phyloP scores from a whole-genome alignment of 805 yeast species.

The Wickerhamomyces alni region DNA sequence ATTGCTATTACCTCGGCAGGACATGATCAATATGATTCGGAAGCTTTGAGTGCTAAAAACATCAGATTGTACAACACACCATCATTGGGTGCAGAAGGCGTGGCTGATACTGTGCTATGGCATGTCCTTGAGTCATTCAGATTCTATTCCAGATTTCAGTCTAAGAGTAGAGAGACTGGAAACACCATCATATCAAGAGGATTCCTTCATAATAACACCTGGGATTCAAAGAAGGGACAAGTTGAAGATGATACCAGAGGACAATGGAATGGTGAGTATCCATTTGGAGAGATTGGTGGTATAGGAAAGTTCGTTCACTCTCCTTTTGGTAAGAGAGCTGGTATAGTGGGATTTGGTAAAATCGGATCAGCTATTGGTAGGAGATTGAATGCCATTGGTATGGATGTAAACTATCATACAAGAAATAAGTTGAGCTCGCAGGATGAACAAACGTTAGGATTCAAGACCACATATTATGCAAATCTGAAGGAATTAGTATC shows the following conservation, averaged over 20 bases:
- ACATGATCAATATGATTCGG: constrained; percentile 42
- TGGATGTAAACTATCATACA: constrained; percentile 53
- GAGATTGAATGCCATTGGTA: constrained; percentile 46
- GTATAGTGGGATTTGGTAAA: constrained; percentile 55
- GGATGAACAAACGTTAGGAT: constrained; percentile 25
- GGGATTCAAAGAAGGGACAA: constrained; percentile 4
- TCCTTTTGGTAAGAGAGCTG: constrained; percentile 47
- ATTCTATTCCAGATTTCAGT: constrained; percentile 35
- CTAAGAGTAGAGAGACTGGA: constrained; percentile 24
- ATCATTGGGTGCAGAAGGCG: constrained; percentile 48
- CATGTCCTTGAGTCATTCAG: constrained; percentile 50
- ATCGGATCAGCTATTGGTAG: constrained; percentile 51
- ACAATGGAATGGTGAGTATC: constrained; percentile 19
- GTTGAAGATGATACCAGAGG: constrained; percentile 2
- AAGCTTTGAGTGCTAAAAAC: constrained; percentile 30
- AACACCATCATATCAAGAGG: constrained; percentile 38
- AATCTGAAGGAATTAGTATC: constrained; percentile 28
- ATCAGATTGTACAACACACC: constrained; percentile 43
- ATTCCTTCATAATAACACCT: constrained; percentile 26
- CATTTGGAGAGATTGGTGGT: constrained; percentile 36
- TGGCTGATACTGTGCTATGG: constrained; percentile 58
- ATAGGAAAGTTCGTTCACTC: constrained; percentile 15
- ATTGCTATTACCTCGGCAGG: constrained; percentile 56
- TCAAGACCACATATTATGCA: constrained; percentile 31
- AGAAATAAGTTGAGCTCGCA: constrained; percentile 31